Base-by-base conservation (phyloP, 768 basidiomycete genomes). In the Suillus weaverae region DNA sequence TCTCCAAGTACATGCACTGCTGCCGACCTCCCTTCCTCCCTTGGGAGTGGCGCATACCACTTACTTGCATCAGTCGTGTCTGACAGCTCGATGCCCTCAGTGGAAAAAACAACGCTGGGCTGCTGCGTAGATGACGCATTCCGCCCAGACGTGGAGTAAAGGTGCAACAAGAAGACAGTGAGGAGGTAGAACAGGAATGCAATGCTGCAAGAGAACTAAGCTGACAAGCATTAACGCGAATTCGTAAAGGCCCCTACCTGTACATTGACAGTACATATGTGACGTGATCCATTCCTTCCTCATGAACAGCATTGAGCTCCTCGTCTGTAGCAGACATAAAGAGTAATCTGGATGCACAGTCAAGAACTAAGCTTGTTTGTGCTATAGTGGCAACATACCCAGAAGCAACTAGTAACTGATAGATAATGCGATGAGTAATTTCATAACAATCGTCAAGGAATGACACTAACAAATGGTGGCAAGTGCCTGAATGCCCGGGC, bases 241-340 rank as follows among this genome's bases (percentile, higher is more conserved):
- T 10, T 26, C 22, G 32, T 32, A 51, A 41, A 63, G 36, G 22
- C 39, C 61, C 83, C 35, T 44, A 90, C 91, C 90, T 90, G 79
- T 88, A 89, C 83, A 94, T 89, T 72, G 92, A 89, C 20, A 95
- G 82, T 43, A 91, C 82, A 70, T 96, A 97, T 0, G 95, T 95
- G 64, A 95, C 94, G 70, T 95, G 93, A 73, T 97, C 95, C 87
- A 97, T 93, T 50, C 85, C 89, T 22, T 79, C 80, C 14, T 85
- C 85, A 67, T 92, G 82, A 5, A 90, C 85, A 66, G 83, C 91
- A 32, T 83, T 70, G 35, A 97, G 79, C 74, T 97, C 93, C 78
- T 98, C 95, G 73, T 98, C 94, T 0, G 96, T 97, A 0, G 90
- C 96, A 16, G 91, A 91, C 87, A 97, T 94, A 81, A 98, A 97